Base-by-base conservation (phyloP, 768 basidiomycete species). In the Lenzites betulinus region DNA sequence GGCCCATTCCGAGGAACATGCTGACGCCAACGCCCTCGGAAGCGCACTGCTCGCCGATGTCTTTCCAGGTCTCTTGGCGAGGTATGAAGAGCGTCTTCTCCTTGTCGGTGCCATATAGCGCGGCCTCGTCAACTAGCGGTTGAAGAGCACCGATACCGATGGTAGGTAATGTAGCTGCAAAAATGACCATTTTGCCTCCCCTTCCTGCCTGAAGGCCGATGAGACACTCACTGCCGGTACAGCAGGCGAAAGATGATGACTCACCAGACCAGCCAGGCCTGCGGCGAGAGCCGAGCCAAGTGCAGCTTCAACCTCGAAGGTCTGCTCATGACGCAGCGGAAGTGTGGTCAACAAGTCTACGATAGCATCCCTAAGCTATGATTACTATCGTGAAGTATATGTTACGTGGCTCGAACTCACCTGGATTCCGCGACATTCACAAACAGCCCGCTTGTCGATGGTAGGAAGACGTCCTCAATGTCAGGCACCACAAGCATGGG, bases 381-480 rank as follows among this genome's bases (percentile, higher is more conserved):
- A 38, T 49, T 43, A 39, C 44, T 41, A 25, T 18, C 36, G 20
- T 50, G n/a, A 1, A 33, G 2, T 23, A 30, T 2, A n/a, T 16
- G 4, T n/a, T 9, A 16, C 6, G n/a, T 16, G 2, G 22, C 1
- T 28, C 18, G 33, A 6, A 12, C 83, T 62, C 64, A 93, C 92
- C 87, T 81, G 47, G 86, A 88, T 60, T 88, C 83, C 52, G 68
- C 61, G 15, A 93, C 89, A 60, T 92, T 82, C 11, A 89, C 93
- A 60, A 98, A 90, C 41, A 95, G 77, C 2, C 88, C 89, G 6
- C 79, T 75, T 20, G 78, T 77, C 23, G 93, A 71, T 0, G 97
- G 97, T 1, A 91, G 73, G 73, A 95, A 98, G 20, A 94, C 86
- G 55, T 99, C 97, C n/a, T 93, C 89, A 38, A 98, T 75, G 70